Base-by-base conservation (phyloP, 2,329 filamentous ascomycete genomes). In the Phyllosticta ampelicida region DNA sequence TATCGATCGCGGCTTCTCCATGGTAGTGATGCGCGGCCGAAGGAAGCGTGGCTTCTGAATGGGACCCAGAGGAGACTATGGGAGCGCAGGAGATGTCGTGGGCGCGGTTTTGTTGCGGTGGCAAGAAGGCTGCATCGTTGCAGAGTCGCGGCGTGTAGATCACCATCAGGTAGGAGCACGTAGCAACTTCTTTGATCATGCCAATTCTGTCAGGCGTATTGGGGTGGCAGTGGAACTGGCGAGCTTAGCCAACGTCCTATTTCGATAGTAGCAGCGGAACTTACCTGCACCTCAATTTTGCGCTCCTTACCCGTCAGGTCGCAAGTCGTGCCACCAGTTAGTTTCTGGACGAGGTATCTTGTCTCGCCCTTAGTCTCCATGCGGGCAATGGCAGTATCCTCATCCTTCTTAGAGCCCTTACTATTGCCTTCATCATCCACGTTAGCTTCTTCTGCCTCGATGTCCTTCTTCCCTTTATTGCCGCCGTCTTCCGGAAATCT, bases 161-260 rank as follows among this genome's bases (percentile, higher is more conserved):
- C 29, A 95, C 84, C 90, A 96, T 96, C 56, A 96, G 78, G 69
- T 96, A 96, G 11, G 89, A 84, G 74, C 91, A 96, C 10, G 90
- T 96, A 2, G 86, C 87, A 1, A 92, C 84, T 70, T 96, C 91
- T 71, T 96, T 96, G 73, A 96, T 95, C 84, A 89, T 90, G 50
- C 86, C 86, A 65, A 96, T 96, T 53, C 86, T 83, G 69, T 95
- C 86, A 52, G 76, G 78, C 2, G 82, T 82, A 53, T 87, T 85
- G 0, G 89, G 89, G 65, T 89, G 86, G 74, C 90, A 96, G 66
- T 86, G 84, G 63, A 85, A 86, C 72, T 86, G 26, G 29, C 13
- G 19, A 50, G 5, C 3, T 8, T 54, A 30, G 9, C 23, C 9
- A 2, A 9, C 21, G 11, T 20, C n/a, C 18, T 28, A n/a, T 9